Conservation (phyloP, 2,329 filamentous ascomycete genomes). For the Esteya vermicola region DNA sequence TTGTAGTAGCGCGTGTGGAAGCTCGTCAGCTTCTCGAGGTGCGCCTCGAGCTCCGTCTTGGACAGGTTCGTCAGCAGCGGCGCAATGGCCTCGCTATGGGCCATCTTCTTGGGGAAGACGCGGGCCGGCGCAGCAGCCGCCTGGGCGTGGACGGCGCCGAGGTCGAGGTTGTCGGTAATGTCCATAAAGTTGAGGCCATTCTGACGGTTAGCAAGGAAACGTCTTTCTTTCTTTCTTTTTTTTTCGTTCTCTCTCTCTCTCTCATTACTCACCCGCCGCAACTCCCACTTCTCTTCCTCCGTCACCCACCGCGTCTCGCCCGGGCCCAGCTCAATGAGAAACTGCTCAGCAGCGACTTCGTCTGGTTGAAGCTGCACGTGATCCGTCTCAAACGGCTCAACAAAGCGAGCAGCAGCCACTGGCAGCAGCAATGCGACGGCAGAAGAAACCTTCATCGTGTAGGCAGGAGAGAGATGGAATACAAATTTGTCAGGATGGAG, state of each 20-base stretch:
- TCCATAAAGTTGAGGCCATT: slow-evolving; percentile 86
- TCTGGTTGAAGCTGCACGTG: slow-evolving; percentile 34
- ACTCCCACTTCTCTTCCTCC: slow-evolving; percentile 88
- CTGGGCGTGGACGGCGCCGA: slow-evolving; percentile 30
- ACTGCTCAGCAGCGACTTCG: slow-evolving; percentile 33
- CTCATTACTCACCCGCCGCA: slow-evolving; percentile 66
- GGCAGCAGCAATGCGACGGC: slow-evolving; percentile 40
- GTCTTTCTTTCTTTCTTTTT: too few relatives aligned
- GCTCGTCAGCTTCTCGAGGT: slow-evolving; percentile 64
- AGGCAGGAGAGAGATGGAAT: neutral
- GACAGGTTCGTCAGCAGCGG: slow-evolving; percentile 55
- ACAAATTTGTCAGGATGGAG: neutral
- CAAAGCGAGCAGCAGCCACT: slow-evolving; percentile 38
- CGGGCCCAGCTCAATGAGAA: slow-evolving; percentile 71
- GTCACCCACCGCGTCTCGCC: slow-evolving; percentile 77
- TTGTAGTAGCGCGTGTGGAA: slow-evolving; percentile 75
- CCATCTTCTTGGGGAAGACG: slow-evolving; percentile 20
- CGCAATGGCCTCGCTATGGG: slow-evolving; percentile 49
- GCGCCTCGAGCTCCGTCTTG: slow-evolving; percentile 60
- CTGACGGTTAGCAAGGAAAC: too few relatives aligned
- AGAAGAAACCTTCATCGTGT: slow-evolving; percentile 36
- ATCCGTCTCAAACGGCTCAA: slow-evolving; percentile 36
- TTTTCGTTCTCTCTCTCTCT: too few relatives aligned
- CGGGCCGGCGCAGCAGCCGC: slow-evolving; percentile 49
- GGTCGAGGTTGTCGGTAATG: slow-evolving; percentile 62